phyloP scores from a whole-genome alignment of 495 filamentous ascomycete genomes.

The Evernia prunastri region DNA sequence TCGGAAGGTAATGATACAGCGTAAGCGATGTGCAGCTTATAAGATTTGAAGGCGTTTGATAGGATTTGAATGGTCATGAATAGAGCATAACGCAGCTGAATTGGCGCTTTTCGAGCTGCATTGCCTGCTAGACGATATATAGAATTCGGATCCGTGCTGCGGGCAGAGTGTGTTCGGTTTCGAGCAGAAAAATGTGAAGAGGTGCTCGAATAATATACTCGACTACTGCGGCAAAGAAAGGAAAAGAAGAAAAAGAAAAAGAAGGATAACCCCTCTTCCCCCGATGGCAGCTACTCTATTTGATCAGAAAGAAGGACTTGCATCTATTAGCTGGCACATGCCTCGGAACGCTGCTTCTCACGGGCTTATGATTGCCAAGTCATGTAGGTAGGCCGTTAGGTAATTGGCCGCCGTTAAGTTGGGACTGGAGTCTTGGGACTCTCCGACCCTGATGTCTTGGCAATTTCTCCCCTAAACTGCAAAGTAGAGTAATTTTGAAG shows the following conservation, averaged over 20 bases:
- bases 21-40: not conserved
- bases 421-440: too few relatives aligned
- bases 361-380: too few relatives aligned
- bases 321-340: too few relatives aligned
- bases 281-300: not conserved
- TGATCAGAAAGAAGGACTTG: not conserved
- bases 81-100: slow-evolving; percentile 23
- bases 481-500: too few relatives aligned
- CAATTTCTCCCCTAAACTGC: too few relatives aligned
- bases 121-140: slow-evolving; percentile 7
- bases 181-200: not conserved
- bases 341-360: too few relatives aligned
- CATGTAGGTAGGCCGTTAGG: too few relatives aligned
- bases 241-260: too few relatives aligned
- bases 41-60: not conserved
- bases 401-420: too few relatives aligned
- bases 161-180: not conserved
- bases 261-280: too few relatives aligned
- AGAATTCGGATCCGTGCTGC: not conserved
- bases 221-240: not conserved
- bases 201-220: not conserved
- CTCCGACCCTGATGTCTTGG: too few relatives aligned
- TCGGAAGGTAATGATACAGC: not conserved
- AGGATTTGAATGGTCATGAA: slow-evolving; percentile 1
- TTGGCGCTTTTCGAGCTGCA: slow-evolving; percentile 18